These are phyloP conservation scores for Neoscytalidium dimidiatum DNA, from an alignment of 2,329 filamentous ascomycete species.

Conservation along the genomic window DNA sequence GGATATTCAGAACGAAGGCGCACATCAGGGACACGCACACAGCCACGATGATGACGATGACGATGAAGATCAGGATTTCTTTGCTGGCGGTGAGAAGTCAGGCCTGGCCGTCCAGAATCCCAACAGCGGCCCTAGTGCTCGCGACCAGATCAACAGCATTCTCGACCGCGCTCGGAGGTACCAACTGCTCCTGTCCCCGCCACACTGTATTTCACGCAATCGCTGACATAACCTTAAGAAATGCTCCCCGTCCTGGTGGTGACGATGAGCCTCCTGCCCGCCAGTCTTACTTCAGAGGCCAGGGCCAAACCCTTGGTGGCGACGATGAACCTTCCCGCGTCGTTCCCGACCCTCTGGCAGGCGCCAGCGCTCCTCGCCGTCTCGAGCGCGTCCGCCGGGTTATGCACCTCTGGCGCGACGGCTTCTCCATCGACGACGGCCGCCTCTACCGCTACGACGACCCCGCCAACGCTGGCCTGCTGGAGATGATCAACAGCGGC, in stretches of 20 bases:
- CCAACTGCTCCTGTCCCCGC: slow-evolving; percentile 21
- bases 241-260: slow-evolving; percentile 59
- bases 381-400: slow-evolving; percentile 64
- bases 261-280: slow-evolving; percentile 53
- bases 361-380: slow-evolving; percentile 35
- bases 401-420: slow-evolving; percentile 80
- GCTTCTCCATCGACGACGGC: slow-evolving; percentile 83
- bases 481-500: slow-evolving; percentile 75
- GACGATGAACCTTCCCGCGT: slow-evolving; percentile 71
- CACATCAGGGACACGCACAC: slow-evolving; percentile 41
- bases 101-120: slow-evolving; percentile 69
- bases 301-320: slow-evolving; percentile 75
- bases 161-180: slow-evolving; percentile 49
- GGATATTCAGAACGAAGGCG: slow-evolving; percentile 48
- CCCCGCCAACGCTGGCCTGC: slow-evolving; percentile 69
- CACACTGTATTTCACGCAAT: background rate
- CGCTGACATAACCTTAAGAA: slow-evolving; percentile 48
- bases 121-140: slow-evolving; percentile 43
- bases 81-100: slow-evolving; percentile 85
- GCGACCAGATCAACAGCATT: slow-evolving; percentile 53
- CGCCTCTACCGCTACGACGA: slow-evolving; percentile 77
- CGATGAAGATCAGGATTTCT: slow-evolving; percentile 66
- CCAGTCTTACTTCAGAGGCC: slow-evolving; percentile 64
- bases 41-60: slow-evolving; percentile 60
- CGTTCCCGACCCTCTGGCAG: slow-evolving; percentile 61